Conservation (phyloP, 2,329 filamentous ascomycete species). For the Neopestalotiopsis sp. region DNA sequence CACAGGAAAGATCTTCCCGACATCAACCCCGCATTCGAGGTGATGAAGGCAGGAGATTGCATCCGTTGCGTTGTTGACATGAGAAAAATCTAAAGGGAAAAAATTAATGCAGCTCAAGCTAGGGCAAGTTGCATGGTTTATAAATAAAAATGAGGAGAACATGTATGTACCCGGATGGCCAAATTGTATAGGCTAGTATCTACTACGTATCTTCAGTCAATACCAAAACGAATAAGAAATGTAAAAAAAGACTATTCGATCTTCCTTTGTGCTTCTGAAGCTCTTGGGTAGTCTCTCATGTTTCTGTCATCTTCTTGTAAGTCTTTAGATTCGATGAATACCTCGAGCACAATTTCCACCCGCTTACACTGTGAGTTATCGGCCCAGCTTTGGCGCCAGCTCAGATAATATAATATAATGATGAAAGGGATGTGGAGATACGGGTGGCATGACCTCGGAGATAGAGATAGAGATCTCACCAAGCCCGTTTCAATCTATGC, state of each 20-base stretch:
- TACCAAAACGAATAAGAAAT: neutral
- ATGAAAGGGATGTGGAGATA: too few species aligned
- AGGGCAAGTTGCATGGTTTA: neutral
- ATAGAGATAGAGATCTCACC: too few species aligned
- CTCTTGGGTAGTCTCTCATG: too few species aligned
- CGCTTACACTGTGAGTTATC: too few species aligned
- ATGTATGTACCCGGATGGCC: constrained; percentile 18
- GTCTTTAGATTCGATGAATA: too few species aligned
- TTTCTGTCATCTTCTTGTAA: too few species aligned
- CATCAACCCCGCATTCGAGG: constrained; percentile 89
- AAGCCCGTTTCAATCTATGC: too few species aligned
- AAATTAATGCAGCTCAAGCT: neutral
- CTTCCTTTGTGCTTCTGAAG: too few species aligned
- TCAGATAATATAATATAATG: too few species aligned
- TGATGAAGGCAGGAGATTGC: constrained; percentile 96
- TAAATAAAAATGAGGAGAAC: constrained; percentile 8
- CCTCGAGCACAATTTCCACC: too few species aligned
- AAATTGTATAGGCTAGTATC: neutral
- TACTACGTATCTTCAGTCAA: neutral
- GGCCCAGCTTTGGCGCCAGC: too few species aligned
- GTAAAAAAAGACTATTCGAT: neutral
- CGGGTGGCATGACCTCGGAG: too few species aligned
- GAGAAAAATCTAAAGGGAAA: constrained; percentile 30
- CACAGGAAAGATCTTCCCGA: constrained; percentile 82
- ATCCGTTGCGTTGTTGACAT: constrained; percentile 90